Evolutionary conservation across 2,329 filamentous ascomycete genomes (phyloP).

Genomic region (Trichoderma harzianum): DNA sequence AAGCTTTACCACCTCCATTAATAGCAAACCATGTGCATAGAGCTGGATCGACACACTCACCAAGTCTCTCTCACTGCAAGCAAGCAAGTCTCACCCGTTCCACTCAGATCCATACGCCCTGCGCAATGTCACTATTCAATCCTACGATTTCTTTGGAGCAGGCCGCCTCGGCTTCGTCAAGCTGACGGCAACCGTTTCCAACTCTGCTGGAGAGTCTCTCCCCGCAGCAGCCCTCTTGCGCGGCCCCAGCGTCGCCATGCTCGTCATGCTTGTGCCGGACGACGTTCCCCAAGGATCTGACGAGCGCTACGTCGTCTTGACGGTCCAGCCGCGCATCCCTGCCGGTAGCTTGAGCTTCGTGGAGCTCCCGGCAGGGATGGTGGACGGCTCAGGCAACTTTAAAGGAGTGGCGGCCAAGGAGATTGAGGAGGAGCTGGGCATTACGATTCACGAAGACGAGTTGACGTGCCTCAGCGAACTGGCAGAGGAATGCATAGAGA

Average conservation of each 20-base stretch:
- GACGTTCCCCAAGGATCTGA: constrained; percentile 38
- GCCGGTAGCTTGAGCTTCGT: constrained; percentile 53
- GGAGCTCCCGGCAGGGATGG: constrained; percentile 58
- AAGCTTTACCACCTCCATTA: background rate
- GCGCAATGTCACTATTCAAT: constrained; percentile 49
- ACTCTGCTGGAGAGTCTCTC: constrained; percentile 45
- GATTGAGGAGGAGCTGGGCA: constrained; percentile 58
- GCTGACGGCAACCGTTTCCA: constrained; percentile 47
- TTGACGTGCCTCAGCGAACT: constrained; percentile 52
- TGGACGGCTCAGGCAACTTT: constrained; percentile 53
- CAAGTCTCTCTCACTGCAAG: constrained; percentile 46
- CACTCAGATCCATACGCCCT: constrained; percentile 52
- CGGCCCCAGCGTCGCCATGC: constrained; percentile 59
- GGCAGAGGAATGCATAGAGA: constrained; percentile 32
- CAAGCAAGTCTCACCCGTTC: constrained; percentile 47
- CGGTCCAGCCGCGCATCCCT: constrained; percentile 56
- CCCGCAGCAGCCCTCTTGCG: constrained; percentile 56
- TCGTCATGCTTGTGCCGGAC: constrained; percentile 54
- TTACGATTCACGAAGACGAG: constrained; percentile 47
- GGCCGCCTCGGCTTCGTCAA: constrained; percentile 56
- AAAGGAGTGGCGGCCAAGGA: constrained; percentile 57
- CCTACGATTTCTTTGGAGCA: constrained; percentile 50
- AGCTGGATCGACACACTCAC: constrained; percentile 48
- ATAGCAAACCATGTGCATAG: constrained; percentile 27
- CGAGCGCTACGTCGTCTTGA: constrained; percentile 56